Evolutionary conservation across 768 basidiomycete species (phyloP).

Genomic region (Pulveroboletus ravenelii): DNA sequence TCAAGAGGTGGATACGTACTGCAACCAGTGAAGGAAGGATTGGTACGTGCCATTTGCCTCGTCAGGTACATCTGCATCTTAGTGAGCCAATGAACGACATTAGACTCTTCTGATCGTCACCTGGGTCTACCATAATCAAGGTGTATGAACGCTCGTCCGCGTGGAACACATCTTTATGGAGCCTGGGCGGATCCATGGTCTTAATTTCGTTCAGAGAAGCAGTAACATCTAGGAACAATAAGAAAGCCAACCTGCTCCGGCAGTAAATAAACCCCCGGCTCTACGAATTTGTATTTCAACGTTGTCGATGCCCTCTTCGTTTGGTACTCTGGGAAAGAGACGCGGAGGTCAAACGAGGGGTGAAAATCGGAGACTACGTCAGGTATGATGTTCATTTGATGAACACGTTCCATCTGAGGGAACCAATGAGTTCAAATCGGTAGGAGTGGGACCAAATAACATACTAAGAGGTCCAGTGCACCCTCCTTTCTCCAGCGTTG

Average conservation of each 20-base stretch:
- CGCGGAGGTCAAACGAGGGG: conserved; percentile 70
- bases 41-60: conserved; percentile 58
- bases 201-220: conserved; percentile 23
- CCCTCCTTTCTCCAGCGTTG: conserved; percentile 84
- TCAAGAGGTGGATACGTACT: conserved; percentile 42
- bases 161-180: conserved; percentile 79
- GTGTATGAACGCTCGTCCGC: conserved; percentile 79
- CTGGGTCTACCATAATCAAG: conserved; percentile 83
- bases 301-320: conserved; percentile 18
- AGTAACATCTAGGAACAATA: background rate
- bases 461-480: conserved; percentile 74
- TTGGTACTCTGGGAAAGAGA: conserved; percentile 46
- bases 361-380: conserved; percentile 72
- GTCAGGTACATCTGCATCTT: conserved; percentile 74
- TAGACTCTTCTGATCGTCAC: conserved; percentile 39
- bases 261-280: conserved; percentile 64
- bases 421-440: background rate
- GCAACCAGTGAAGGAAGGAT: conserved; percentile 80
- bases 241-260: conserved; percentile 58
- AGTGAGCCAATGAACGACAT: conserved; percentile 6
- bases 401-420: conserved; percentile 82
- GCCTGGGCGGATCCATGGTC: conserved; percentile 61
- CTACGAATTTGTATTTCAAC: conserved; percentile 40
- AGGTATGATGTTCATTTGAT: conserved; percentile 88
- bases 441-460: background rate